phyloP scores from a whole-genome alignment of 805 yeast genomes.

The Schwanniomyces yamadae region DNA sequence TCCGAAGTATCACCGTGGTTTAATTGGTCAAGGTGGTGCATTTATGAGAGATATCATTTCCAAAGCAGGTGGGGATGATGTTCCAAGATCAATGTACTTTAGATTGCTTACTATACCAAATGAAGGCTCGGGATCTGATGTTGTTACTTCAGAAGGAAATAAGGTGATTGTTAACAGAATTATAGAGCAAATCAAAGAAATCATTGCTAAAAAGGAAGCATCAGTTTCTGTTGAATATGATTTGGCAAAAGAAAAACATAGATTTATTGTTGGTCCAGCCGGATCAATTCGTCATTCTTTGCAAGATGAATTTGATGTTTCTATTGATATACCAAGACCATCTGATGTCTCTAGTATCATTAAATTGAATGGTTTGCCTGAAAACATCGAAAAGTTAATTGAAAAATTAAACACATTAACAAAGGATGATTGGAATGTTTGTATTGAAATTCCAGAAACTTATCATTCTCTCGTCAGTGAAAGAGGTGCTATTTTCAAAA shows the following conservation, averaged over 20 bases:
- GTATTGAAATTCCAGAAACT: constrained; percentile 55
- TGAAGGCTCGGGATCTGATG: constrained; percentile 55
- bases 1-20: constrained; percentile 67
- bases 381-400: constrained; percentile 60
- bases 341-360: constrained; percentile 51
- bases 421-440: constrained; percentile 55
- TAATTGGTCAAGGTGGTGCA: constrained; percentile 79
- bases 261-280: constrained; percentile 75
- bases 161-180: constrained; percentile 68
- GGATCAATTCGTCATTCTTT: constrained; percentile 72
- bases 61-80: constrained; percentile 67
- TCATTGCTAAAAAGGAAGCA: constrained; percentile 66
- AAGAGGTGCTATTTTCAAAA: constrained; percentile 61
- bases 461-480: constrained; percentile 63
- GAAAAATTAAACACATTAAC: constrained; percentile 59
- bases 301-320: constrained; percentile 67
- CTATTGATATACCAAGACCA: constrained; percentile 64
- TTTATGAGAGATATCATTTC: constrained; percentile 69
- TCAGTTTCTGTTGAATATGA: constrained; percentile 50
- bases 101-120: constrained; percentile 70
- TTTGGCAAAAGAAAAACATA: constrained; percentile 71
- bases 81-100: constrained; percentile 45
- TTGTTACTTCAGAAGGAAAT: constrained; percentile 72
- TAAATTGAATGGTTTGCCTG: constrained; percentile 64
- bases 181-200: constrained; percentile 55